phyloP scores from a whole-genome alignment of 2,329 filamentous ascomycete genomes.

The Verticillium tricorpus region DNA sequence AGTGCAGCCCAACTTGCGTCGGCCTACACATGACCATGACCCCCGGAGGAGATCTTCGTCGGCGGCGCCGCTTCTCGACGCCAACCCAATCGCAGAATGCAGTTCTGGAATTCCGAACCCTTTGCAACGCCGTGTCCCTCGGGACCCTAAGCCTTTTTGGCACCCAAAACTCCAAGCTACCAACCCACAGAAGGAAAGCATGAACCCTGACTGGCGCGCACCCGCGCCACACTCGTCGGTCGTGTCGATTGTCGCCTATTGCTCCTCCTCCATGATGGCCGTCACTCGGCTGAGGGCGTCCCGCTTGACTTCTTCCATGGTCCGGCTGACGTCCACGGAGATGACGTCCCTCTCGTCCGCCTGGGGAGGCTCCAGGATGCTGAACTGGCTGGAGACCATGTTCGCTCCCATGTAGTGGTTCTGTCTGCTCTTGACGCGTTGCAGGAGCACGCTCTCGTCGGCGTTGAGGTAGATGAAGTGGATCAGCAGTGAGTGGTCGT shows the following conservation, averaged over 20 bases:
- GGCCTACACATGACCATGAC: not conserved
- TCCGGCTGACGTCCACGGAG: slow-evolving; percentile 61
- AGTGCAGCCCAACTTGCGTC: not conserved
- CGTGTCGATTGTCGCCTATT: not conserved
- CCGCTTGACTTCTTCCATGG: slow-evolving; percentile 54
- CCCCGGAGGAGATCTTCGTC: not conserved
- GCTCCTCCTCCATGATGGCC: slow-evolving; percentile 41
- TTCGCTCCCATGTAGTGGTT: slow-evolving; percentile 93
- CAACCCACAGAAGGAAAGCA: not conserved
- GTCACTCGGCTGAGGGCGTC: slow-evolving; percentile 55
- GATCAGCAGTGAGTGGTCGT: slow-evolving; percentile 66
- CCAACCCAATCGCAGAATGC: not conserved
- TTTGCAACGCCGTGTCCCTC: not conserved
- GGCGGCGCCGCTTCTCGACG: not conserved
- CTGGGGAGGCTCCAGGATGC: slow-evolving; percentile 77
- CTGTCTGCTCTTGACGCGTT: slow-evolving; percentile 69
- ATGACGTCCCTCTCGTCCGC: slow-evolving; percentile 68
- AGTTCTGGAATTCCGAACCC: not conserved
- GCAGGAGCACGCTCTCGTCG: slow-evolving; percentile 67
- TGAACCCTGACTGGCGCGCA: not conserved
- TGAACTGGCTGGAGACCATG: slow-evolving; percentile 93
- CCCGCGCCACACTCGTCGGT: not conserved
- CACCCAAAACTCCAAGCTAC: not conserved
- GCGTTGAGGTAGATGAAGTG: slow-evolving; percentile 93
- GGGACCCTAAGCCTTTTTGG: not conserved